Evolutionary conservation across 768 basidiomycete genomes (phyloP).

Genomic region (Pseudohyphozyma bogoriensis): DNA sequence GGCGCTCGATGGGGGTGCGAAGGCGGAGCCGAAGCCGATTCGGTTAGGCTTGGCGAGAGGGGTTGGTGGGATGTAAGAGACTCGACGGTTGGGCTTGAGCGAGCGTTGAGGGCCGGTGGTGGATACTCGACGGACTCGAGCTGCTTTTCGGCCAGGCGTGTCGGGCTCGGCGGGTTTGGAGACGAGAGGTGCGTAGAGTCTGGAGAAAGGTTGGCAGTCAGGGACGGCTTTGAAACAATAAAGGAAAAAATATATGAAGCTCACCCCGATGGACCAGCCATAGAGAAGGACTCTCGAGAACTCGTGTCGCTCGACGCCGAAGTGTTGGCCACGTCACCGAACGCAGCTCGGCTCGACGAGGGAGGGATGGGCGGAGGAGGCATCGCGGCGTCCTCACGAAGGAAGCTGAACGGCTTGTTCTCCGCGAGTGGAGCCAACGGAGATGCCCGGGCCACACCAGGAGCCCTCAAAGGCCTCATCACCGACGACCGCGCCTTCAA

Average conservation of each 20-base stretch:
- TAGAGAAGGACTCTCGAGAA: neutral
- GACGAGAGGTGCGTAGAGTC: constrained; percentile 21
- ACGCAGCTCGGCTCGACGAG: constrained; percentile 5
- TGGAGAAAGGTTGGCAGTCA: neutral
- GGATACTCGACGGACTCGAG: constrained; percentile 11
- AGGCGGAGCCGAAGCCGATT: neutral
- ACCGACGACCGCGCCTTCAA: constrained; percentile 3
- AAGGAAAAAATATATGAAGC: too few species aligned
- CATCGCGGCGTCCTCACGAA: neutral
- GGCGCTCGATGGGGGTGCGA: neutral
- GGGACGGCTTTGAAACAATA: too few species aligned
- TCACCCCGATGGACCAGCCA: neutral
- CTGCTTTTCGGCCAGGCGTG: neutral
- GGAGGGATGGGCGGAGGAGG: neutral
- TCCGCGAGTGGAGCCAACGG: constrained; percentile 9
- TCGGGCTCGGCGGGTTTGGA: neutral
- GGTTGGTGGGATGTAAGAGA: constrained; percentile 7
- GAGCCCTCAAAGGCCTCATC: neutral
- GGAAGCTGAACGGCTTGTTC: constrained; percentile 13
- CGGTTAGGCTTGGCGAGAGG: neutral
- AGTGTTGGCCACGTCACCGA: constrained; percentile 17
- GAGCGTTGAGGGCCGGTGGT: constrained; percentile 24
- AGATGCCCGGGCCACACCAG: neutral
- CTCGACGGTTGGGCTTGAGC: constrained; percentile 12
- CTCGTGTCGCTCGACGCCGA: neutral